A percentile compares a stretch with the other conserved stretches of the same genome.
These are phyloP conservation scores for Yarrowia osloensis DNA, from an alignment of 805 yeast genomes.

Conservation along the genomic window DNA sequence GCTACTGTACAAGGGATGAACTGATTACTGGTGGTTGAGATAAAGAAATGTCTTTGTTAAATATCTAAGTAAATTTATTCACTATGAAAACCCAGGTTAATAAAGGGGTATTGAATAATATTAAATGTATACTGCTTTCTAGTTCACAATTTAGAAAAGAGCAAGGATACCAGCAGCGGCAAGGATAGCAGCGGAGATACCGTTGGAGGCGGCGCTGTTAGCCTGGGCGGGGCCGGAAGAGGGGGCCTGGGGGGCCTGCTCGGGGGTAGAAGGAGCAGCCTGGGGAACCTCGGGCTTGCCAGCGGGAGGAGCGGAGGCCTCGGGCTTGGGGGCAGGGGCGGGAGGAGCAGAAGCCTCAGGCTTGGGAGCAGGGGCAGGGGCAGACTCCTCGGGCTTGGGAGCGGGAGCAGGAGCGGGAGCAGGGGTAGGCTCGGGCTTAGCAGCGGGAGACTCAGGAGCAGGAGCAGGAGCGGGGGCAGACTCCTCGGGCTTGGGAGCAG, in stretches of 20 bases:
- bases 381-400: constrained; percentile 18
- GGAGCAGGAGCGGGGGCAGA: constrained; percentile 25
- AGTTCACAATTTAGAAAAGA: constrained; percentile 14
- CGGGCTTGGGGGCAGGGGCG: constrained; percentile 26
- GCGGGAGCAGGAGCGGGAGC: constrained; percentile 1
- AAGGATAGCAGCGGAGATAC: constrained; percentile 12
- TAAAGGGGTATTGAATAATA: constrained; percentile 24
- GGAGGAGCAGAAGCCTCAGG: constrained; percentile 18
- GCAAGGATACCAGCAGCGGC: constrained; percentile 27
- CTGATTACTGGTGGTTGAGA: neutral
- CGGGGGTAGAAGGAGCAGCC: constrained; percentile 20
- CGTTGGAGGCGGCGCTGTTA: constrained; percentile 16
- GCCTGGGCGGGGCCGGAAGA: constrained; percentile 28
- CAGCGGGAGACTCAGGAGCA: constrained; percentile 32
- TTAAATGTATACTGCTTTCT: constrained; percentile 16
- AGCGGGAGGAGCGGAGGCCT: neutral
- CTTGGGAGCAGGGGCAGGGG: constrained; percentile 10
- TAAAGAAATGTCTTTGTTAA: neutral
- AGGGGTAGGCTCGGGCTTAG: constrained; percentile 12
- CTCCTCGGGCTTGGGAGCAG: constrained; percentile 26
- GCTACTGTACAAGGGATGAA: neutral
- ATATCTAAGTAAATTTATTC: constrained; percentile 13
- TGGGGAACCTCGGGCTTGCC: constrained; percentile 13
- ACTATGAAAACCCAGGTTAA: constrained; percentile 15
- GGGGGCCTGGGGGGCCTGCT: constrained; percentile 20